phyloP scores from a whole-genome alignment of 1,284 basidiomycete species.

The Tilletia indica region DNA sequence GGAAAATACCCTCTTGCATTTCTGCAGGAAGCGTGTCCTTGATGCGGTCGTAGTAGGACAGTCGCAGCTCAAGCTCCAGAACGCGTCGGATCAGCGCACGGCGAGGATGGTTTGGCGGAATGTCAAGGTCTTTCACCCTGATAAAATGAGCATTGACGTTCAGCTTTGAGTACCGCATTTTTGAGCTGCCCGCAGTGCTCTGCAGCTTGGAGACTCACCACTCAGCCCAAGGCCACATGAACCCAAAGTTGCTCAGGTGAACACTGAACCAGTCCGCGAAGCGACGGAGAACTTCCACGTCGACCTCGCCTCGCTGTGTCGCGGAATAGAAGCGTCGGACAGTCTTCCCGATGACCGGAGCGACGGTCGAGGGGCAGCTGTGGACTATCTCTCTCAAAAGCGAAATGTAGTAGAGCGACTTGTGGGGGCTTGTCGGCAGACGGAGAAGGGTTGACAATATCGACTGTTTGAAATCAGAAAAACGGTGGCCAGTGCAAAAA shows the following conservation, averaged over 20 bases:
- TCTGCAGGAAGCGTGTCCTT: conserved; percentile 80
- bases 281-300: conserved; percentile 75
- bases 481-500: background rate
- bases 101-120: conserved; percentile 73
- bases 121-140: conserved; percentile 79
- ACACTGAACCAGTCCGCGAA: conserved; percentile 93
- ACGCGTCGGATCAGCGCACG: conserved; percentile 82
- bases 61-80: conserved; percentile 82
- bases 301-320: conserved; percentile 60
- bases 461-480: conserved; percentile 57
- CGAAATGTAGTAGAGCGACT: conserved; percentile 76
- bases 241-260: conserved; percentile 96
- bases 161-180: background rate
- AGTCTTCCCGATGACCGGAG: conserved; percentile 91
- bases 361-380: conserved; percentile 81
- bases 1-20: conserved; percentile 67
- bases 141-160: background rate
- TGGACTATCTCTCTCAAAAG: conserved; percentile 93
- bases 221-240: conserved; percentile 99
- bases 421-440: conserved; percentile 74
- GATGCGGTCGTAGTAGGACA: conserved; percentile 92
- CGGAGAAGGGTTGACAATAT: conserved; percentile 74
- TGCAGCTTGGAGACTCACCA: conserved; percentile 65
- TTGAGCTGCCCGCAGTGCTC: too few relatives aligned
- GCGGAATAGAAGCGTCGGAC: conserved; percentile 76